These are phyloP conservation scores for Limtongia smithiae DNA, from an alignment of 805 yeast genomes.

Conservation along the genomic window DNA sequence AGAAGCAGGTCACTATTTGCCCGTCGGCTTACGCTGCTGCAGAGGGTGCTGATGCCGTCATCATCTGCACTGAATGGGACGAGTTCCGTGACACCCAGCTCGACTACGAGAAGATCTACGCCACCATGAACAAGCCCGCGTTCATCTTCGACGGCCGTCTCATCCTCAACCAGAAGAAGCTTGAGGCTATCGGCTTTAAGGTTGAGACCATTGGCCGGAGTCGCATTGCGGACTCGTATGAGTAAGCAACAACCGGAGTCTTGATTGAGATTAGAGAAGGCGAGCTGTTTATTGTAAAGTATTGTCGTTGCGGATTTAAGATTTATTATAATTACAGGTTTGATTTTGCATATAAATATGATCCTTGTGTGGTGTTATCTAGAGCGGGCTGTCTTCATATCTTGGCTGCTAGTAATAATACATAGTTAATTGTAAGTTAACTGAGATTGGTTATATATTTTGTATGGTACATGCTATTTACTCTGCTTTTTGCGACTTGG, in stretches of 20 bases:
- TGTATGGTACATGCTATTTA: not conserved
- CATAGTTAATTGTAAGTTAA: too few species aligned
- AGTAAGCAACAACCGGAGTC: constrained; percentile 10
- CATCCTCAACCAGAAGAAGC: constrained; percentile 31
- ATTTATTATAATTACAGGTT: too few species aligned
- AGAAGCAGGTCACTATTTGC: constrained; percentile 30
- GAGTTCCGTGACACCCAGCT: constrained; percentile 33
- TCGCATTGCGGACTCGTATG: constrained; percentile 25
- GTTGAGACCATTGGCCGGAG: constrained; percentile 33
- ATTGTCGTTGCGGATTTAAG: too few species aligned
- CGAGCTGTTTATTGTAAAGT: too few species aligned
- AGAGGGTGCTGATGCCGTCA: constrained; percentile 33
- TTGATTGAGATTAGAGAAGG: too few species aligned
- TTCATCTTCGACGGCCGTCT: constrained; percentile 34
- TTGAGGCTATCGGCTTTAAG: constrained; percentile 33
- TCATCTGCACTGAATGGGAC: constrained; percentile 37
- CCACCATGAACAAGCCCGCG: constrained; percentile 35
- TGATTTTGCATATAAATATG: too few species aligned
- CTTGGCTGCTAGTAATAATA: too few species aligned
- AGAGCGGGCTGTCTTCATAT: too few species aligned
- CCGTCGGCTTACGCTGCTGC: constrained; percentile 34
- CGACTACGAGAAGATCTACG: constrained; percentile 33
- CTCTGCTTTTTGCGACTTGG: constrained; percentile 1
- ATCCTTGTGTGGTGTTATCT: too few species aligned
- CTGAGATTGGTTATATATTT: too few species aligned